These are phyloP conservation scores for Colletotrichum sp. DNA, from an alignment of 2,329 filamentous ascomycete genomes.

Conservation along the genomic window DNA sequence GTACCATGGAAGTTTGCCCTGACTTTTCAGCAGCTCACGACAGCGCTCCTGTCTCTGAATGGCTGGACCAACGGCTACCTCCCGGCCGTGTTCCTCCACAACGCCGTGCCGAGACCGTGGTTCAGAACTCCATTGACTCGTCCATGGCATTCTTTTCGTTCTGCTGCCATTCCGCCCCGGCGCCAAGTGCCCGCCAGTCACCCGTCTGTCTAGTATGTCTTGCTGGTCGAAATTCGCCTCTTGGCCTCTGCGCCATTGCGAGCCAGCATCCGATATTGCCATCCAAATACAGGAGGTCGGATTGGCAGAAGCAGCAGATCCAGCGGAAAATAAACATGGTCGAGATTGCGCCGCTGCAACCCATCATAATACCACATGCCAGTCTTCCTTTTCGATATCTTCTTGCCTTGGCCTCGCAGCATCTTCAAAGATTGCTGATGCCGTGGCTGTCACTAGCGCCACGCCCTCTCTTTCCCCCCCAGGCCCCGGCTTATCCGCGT, in stretches of 20 bases:
- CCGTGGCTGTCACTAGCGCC: not conserved
- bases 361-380: slow-evolving; percentile 9
- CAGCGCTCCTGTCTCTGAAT: not conserved
- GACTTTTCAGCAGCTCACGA: not conserved
- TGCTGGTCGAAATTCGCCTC: not conserved
- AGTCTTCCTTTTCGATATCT: slow-evolving; percentile 17
- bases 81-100: not conserved
- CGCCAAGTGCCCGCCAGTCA: not conserved
- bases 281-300: not conserved
- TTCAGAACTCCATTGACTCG: not conserved
- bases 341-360: not conserved
- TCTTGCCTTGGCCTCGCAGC: not conserved
- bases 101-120: slow-evolving; percentile 11
- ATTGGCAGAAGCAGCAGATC: not conserved
- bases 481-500: slow-evolving; percentile 1
- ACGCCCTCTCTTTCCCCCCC: not conserved
- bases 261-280: not conserved
- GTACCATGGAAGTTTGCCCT: not conserved
- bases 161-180: not conserved
- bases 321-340: not conserved
- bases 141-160: slow-evolving; percentile 11
- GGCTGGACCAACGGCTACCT: not conserved
- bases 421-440: not conserved
- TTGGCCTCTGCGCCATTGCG: not conserved
- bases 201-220: not conserved